Evolutionary conservation across 257 asterid species (phyloP).

Genomic region (Henckelia pumila): DNA sequence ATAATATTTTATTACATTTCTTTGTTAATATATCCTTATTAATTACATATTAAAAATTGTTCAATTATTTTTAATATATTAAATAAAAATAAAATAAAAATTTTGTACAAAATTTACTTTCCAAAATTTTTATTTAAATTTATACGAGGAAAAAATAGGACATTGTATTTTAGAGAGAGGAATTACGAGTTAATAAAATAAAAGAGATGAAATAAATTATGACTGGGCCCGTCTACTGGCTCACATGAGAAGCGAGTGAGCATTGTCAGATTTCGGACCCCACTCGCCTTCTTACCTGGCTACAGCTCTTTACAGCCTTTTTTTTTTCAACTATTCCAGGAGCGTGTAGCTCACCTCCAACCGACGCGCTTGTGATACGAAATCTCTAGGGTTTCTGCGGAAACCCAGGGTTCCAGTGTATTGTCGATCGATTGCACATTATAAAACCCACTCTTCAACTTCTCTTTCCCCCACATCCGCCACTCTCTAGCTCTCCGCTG

Average conservation of each 20-base stretch:
- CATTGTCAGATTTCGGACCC: slow-evolving; percentile 38
- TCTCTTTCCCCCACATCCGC: slow-evolving; percentile 4
- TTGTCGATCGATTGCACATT: background rate
- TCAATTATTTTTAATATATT: too few species aligned
- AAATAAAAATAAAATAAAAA: too few species aligned
- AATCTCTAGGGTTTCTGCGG: background rate
- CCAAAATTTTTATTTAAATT: too few species aligned
- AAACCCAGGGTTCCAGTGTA: background rate
- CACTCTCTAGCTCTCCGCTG: slow-evolving; percentile 5
- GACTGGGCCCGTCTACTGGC: background rate
- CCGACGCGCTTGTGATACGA: slow-evolving; percentile 1
- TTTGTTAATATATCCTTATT: too few species aligned
- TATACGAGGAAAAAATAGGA: background rate
- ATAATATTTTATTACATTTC: too few species aligned
- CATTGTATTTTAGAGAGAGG: too few species aligned
- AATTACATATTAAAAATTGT: too few species aligned
- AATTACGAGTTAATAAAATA: too few species aligned
- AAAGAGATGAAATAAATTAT: too few species aligned
- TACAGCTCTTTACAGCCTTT: slow-evolving; percentile 46
- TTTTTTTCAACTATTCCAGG: slow-evolving; percentile 6
- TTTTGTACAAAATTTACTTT: too few species aligned
- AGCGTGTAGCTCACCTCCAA: slow-evolving; percentile 30
- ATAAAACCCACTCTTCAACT: background rate
- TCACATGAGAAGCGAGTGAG: slow-evolving; percentile 61
- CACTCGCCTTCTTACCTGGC: slow-evolving; percentile 46